Base-by-base conservation (phyloP, 805 yeast species). In the Candida sanyiensis region DNA sequence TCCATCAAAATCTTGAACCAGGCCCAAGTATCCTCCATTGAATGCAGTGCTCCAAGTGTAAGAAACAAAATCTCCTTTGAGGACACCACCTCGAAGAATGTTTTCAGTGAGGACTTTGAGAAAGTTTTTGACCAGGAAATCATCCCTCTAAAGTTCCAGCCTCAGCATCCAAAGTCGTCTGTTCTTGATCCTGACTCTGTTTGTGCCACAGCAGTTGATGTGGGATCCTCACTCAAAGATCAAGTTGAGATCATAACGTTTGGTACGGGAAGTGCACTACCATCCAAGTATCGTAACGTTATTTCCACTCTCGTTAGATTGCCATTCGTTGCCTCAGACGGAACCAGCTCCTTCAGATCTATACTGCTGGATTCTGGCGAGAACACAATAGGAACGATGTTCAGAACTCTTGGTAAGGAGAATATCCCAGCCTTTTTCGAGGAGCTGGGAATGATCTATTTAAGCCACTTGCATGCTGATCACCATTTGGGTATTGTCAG, bases 401-500 rank as follows among this genome's bases (percentile, higher is more conserved):
- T 64, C 23, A 72, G 97, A 48, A 66, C 75, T 40, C 77, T 77
- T 45, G 79, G 80, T 0, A 64, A 67, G 8, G 64, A 63, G 2
- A 69, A 70, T 13, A 46, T 66, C 2, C 50, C 52, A 2, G 52
- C 55, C 17, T 59, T 83, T 3, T 67, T 89, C 45, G 47, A 61
- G 28, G 94, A 89, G 50, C 61, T 89, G 41, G 64, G 72, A 23
- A 42, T 85, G 38, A 64, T 90, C 16, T 84, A 75, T 52, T 64
- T 93, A 38, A 83, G 95, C 49, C 99, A 93, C 66, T 66, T 90
- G 50, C 99, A 93, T 61, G 98, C 97, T 0, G 99, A 93, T 57
- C 99, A 93, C 58, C 97, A 90, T 59, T 63, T 93, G 29, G 99
- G 99, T 0, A 67, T 84, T 5, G 63, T 83, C 7, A 72, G 86